Conservation (phyloP, 352 stramenopile species). For the Pythium diclinum region DNA sequence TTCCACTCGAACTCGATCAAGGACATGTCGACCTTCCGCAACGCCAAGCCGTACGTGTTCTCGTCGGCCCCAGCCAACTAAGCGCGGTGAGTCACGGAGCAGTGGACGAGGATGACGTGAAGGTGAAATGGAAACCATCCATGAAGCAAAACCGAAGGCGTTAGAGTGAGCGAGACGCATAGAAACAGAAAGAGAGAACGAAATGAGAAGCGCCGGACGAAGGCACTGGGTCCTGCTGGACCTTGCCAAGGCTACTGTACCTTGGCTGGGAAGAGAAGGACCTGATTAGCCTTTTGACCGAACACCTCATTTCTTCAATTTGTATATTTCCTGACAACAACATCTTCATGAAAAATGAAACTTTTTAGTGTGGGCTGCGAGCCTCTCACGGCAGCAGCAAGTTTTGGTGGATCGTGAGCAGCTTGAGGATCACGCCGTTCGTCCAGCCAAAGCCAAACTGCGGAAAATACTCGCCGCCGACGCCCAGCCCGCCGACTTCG, state of each 20-base stretch:
- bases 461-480: constrained; percentile 85
- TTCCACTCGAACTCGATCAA: constrained; percentile 91
- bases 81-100: background rate
- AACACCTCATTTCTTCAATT: constrained; percentile 2
- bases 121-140: background rate
- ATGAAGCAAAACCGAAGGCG: background rate
- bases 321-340: constrained; percentile 18
- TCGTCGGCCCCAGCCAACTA: constrained; percentile 63
- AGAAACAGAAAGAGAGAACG: constrained; percentile 4
- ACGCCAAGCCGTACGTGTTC: constrained; percentile 92
- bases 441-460: constrained; percentile 89
- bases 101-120: background rate
- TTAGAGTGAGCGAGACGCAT: background rate
- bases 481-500: constrained; percentile 56
- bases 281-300: background rate
- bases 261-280: background rate
- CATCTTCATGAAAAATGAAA: constrained; percentile 5
- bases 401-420: constrained; percentile 77
- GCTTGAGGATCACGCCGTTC: constrained; percentile 86
- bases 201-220: background rate
- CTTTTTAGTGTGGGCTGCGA: background rate
- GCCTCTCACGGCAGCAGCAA: constrained; percentile 35
- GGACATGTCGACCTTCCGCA: constrained; percentile 93
- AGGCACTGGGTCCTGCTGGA: background rate
- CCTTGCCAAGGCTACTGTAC: background rate